Percentiles rank a stretch among this genome's conserved stretches.
Conservation (phyloP, 257 asterid genomes). For the Solanum clarkiae region DNA sequence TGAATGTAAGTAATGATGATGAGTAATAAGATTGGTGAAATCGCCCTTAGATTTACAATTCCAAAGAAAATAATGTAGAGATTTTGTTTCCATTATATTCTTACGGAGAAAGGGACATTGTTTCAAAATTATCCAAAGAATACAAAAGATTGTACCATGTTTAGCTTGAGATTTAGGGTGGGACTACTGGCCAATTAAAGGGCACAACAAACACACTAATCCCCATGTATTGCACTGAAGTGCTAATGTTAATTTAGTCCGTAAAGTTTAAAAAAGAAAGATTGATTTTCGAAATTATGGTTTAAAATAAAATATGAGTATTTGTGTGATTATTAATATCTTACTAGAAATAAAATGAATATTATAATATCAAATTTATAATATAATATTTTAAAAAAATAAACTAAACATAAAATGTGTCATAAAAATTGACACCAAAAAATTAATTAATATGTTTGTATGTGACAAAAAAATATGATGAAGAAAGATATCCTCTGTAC, state of each 20-base stretch:
- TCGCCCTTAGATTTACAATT: conserved; percentile 7
- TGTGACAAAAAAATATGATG: neutral
- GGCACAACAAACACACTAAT: neutral
- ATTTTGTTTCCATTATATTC: conserved; percentile 28
- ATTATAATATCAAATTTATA: no score
- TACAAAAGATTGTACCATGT: conserved; percentile 48
- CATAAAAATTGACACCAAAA: no score
- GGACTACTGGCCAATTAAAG: neutral
- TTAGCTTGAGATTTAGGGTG: conserved; percentile 39
- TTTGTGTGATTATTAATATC: no score
- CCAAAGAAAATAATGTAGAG: neutral
- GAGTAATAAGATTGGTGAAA: neutral
- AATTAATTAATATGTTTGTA: neutral
- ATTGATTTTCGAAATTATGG: no score
- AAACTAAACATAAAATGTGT: no score
- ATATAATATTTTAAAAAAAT: no score
- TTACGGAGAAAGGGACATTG: conserved; percentile 2
- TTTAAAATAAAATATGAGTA: no score
- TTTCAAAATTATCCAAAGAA: conserved; percentile 26
- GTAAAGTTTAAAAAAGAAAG: no score
- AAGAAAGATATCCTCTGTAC: neutral
- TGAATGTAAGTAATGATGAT: conserved; percentile 10
- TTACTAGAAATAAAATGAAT: no score
- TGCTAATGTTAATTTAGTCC: neutral
- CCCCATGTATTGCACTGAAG: neutral